A percentile compares a stretch with the other conserved stretches of the same genome.
These are phyloP conservation scores for Achlya hypogyna DNA, from an alignment of 352 stramenopile species.

Conservation along the genomic window DNA sequence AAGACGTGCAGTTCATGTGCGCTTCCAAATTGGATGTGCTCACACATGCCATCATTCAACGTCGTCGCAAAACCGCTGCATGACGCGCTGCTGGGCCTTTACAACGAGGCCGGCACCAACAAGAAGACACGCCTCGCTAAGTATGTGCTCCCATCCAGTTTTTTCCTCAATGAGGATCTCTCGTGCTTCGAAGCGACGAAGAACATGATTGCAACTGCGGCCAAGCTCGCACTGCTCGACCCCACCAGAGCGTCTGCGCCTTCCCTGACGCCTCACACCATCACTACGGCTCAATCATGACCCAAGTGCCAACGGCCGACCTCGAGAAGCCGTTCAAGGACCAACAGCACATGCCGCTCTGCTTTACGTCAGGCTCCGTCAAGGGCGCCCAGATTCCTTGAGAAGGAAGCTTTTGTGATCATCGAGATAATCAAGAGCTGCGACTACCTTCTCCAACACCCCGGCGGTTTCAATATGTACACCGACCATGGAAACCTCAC, in stretches of 20 bases:
- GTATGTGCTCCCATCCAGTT: background rate
- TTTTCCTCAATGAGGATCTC: background rate
- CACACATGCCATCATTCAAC: background rate
- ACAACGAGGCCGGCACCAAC: background rate
- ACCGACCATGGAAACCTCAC: conserved; percentile 15
- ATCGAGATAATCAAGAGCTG: background rate
- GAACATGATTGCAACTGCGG: background rate
- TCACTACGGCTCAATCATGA: conserved; percentile 4
- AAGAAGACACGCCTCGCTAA: background rate
- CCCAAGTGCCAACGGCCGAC: background rate
- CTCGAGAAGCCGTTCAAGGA: background rate
- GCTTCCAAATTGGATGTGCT: conserved; percentile 7
- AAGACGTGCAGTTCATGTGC: background rate
- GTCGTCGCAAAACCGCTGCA: background rate
- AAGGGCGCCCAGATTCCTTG: background rate
- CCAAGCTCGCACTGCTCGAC: background rate
- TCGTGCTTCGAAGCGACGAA: background rate
- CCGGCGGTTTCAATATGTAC: conserved; percentile 10
- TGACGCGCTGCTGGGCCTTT: background rate
- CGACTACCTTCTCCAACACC: conserved; percentile 7
- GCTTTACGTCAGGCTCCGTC: no score
- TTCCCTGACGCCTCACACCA: conserved; percentile 6
- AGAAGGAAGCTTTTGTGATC: conserved; percentile 16
- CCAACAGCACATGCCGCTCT: no score
- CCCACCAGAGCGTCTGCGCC: conserved; percentile 3